These are phyloP conservation scores for Heliamphora exappendiculata DNA, from an alignment of 148 eudicot genomes.

Conservation along the genomic window DNA sequence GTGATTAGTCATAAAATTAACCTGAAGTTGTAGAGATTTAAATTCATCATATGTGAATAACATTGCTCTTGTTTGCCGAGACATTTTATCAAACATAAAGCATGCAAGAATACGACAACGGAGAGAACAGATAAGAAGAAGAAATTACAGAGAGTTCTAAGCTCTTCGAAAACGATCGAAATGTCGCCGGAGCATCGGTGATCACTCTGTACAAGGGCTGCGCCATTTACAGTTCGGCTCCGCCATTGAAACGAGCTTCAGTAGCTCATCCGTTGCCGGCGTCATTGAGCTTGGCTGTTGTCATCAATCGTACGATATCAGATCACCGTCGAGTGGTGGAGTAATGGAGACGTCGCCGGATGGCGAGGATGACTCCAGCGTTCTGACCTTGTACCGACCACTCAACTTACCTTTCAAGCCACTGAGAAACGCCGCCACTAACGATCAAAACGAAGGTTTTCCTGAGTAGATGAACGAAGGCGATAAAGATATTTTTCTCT, in stretches of 20 bases:
- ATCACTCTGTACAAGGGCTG: constrained; percentile 77
- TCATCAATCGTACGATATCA: too few species aligned
- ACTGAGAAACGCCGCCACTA: constrained; percentile 23
- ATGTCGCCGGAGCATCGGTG: constrained; percentile 71
- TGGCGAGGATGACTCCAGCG: constrained; percentile 73
- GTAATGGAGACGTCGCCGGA: constrained; percentile 65
- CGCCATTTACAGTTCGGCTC: constrained; percentile 53
- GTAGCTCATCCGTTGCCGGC: constrained; percentile 12
- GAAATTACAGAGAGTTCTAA: too few species aligned
- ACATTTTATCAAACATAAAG: too few species aligned
- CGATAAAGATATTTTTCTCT: constrained; percentile 50
- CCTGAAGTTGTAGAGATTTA: constrained; percentile 75
- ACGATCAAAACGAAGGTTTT: constrained; percentile 14
- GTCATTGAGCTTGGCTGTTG: too few species aligned
- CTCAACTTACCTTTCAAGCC: constrained; percentile 55
- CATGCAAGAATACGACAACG: too few species aligned
- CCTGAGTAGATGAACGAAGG: constrained; percentile 75
- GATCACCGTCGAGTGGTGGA: constrained; percentile 39
- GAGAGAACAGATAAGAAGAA: too few species aligned
- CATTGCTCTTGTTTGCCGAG: constrained; percentile 48
- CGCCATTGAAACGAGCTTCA: constrained; percentile 31
- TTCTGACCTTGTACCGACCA: constrained; percentile 54
- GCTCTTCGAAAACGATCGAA: constrained; percentile 43
- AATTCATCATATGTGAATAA: constrained; percentile 71
- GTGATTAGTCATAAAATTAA: constrained; percentile 2